phyloP scores from a whole-genome alignment of 2,329 filamentous ascomycete genomes.

The Macrophomina phaseolina region DNA sequence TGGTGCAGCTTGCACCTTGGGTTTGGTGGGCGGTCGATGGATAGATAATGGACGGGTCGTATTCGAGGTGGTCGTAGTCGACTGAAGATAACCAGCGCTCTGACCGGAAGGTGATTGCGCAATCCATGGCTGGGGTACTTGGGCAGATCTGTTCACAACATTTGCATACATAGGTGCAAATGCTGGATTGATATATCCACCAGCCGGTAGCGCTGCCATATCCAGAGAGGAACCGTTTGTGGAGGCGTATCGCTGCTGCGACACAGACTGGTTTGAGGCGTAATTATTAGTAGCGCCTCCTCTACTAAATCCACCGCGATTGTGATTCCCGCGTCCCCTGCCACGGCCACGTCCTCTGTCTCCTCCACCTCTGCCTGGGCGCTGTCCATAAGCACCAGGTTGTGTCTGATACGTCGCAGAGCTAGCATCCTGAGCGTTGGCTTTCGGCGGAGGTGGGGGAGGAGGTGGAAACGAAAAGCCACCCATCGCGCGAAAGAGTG shows the following conservation, averaged over 20 bases:
- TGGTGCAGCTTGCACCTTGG: slow-evolving; percentile 33
- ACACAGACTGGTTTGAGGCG: slow-evolving; percentile 1
- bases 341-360: slow-evolving; percentile 36
- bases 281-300: slow-evolving; percentile 10
- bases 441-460: slow-evolving; percentile 49
- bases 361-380: slow-evolving; percentile 22
- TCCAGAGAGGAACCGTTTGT: neutral
- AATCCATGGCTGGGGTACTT: slow-evolving; percentile 2
- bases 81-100: neutral
- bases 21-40: neutral
- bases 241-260: slow-evolving; percentile 5
- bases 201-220: slow-evolving; percentile 8
- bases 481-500: neutral
- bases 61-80: neutral
- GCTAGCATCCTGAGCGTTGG: slow-evolving; percentile 36
- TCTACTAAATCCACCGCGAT: slow-evolving; percentile 25
- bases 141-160: neutral
- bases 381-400: slow-evolving; percentile 20
- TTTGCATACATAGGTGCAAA: slow-evolving; percentile 27
- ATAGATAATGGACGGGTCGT: neutral
- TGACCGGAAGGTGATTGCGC: neutral
- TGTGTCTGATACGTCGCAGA: slow-evolving; percentile 38
- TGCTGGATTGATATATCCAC: slow-evolving; percentile 31
- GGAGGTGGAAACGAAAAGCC: slow-evolving; percentile 55
- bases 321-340: slow-evolving; percentile 36